phyloP scores from a whole-genome alignment of 2,329 filamentous ascomycete species.

The Ramularia collo-cygni region DNA sequence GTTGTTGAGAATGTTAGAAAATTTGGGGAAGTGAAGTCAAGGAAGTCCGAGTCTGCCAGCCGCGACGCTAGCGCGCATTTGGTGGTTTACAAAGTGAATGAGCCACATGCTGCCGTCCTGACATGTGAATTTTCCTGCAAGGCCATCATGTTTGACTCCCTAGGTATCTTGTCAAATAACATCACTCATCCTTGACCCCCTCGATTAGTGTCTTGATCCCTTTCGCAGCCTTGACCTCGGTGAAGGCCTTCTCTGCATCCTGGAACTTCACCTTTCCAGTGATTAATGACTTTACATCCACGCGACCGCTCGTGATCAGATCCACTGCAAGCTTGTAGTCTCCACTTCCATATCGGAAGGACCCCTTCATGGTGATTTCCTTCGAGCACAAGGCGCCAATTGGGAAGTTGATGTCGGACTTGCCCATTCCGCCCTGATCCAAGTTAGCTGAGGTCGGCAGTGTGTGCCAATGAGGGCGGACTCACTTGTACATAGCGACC shows the following conservation, averaged over 20 bases:
- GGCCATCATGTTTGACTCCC: no score
- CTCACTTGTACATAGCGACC: constrained; percentile 54
- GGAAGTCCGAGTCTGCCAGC: no score
- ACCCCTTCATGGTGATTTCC: constrained; percentile 79
- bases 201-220: constrained; percentile 58
- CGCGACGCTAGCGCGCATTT: no score
- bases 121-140: no score
- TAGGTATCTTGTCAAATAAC: neutral
- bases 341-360: constrained; percentile 81
- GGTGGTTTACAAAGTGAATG: no score
- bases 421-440: constrained; percentile 69
- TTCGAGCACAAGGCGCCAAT: constrained; percentile 86
- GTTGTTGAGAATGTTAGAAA: no score
- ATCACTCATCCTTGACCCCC: constrained; percentile 17
- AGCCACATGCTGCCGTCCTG: no score
- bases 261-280: constrained; percentile 70
- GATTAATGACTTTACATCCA: constrained; percentile 72
- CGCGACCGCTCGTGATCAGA: constrained; percentile 63
- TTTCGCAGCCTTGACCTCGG: constrained; percentile 77
- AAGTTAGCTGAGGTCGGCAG: no score
- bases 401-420: constrained; percentile 78
- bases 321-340: constrained; percentile 82
- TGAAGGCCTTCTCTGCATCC: constrained; percentile 79
- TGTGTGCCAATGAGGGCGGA: no score
- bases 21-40: no score